Base-by-base conservation (phyloP, 345 rosid species). In the Excoecaria cochinchinensis region DNA sequence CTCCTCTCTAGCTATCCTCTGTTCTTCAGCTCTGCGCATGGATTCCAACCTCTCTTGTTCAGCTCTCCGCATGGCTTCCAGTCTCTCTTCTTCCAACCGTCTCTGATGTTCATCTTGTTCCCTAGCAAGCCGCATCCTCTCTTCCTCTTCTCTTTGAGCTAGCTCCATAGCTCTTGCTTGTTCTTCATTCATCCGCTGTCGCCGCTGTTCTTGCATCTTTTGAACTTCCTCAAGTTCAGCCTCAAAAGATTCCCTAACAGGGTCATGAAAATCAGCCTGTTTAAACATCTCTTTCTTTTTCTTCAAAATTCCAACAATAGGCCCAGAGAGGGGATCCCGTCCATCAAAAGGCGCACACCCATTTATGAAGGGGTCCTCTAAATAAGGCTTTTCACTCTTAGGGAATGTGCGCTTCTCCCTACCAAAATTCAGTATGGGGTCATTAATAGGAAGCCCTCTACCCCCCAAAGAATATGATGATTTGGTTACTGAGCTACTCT, bases 161-260 rank as follows among this genome's bases (percentile, higher is more conserved):
- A 88, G 84, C 77, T 96, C 97, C 74, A 90, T 67, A 63, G 91
- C 91, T 86, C 89, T 92, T 78, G 92, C 98, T 75, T 93, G 95
- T 80, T 96, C 97, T 81, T 91, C 91, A 7, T 90, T 72, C 73
- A 89, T 78, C 55, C 87, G 87, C 77, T 85, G 88, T 38, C 97
- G 84, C 82, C 92, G 98, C 80, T 87, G 91, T 82, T 96, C 99
- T 81, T 96, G 98, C 91, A 93, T 81, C 84, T 89, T 96, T 82
- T 96, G 98, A 75, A 96, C 97, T 79, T 94, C 90, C 86, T 96
- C 92, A 72, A 96, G 97, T 82, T 96, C 99, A 80, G 98, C 99
- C 87, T 96, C 99, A 83, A 96, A 96, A 68, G 98, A 93, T 69
- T 93, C 99, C 74, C 98, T 86, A 19, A 88, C 92, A 82, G 99